Evolutionary conservation across 108 stramenopile genomes (phyloP).

Genomic region (Cyclotella cryptica): DNA sequence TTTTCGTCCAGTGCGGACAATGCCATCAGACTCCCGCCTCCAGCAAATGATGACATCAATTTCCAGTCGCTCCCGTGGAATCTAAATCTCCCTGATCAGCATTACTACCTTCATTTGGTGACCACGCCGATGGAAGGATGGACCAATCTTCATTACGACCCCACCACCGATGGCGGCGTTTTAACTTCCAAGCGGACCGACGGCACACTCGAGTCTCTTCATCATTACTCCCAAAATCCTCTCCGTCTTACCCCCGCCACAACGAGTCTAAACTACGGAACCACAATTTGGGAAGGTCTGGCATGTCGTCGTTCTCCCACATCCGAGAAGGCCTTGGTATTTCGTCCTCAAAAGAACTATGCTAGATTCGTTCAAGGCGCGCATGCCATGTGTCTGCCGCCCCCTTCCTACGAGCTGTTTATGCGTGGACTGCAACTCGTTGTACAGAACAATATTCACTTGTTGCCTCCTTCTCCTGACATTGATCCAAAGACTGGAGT

Average conservation of each 20-base stretch:
- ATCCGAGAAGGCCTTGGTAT: conserved; percentile 65
- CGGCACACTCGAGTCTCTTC: conserved; percentile 40
- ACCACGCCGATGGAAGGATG: conserved; percentile 63
- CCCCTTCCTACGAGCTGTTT: conserved; percentile 69
- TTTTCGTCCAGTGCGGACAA: not conserved
- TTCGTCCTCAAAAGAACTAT: conserved; percentile 84
- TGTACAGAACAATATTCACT: conserved; percentile 63
- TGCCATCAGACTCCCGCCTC: conserved; percentile 21
- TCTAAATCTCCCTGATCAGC: conserved; percentile 77
- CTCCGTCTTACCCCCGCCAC: conserved; percentile 73
- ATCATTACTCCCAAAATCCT: conserved; percentile 60
- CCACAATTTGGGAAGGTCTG: conserved; percentile 89
- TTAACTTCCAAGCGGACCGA: conserved; percentile 41
- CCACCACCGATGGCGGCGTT: conserved; percentile 56
- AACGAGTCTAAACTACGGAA: conserved; percentile 85
- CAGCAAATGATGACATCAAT: conserved; percentile 71
- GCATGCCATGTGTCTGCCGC: conserved; percentile 74
- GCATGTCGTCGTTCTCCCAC: conserved; percentile 72
- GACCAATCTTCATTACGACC: conserved; percentile 75
- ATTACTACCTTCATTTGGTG: conserved; percentile 75
- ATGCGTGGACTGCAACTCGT: conserved; percentile 73
- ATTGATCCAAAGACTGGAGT: conserved; percentile 31
- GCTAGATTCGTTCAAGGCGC: conserved; percentile 72
- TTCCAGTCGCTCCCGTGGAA: conserved; percentile 85
- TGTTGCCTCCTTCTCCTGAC: conserved; percentile 78